Evolutionary conservation across 2,329 filamentous ascomycete species (phyloP).

Genomic region (Gyromitra esculenta): DNA sequence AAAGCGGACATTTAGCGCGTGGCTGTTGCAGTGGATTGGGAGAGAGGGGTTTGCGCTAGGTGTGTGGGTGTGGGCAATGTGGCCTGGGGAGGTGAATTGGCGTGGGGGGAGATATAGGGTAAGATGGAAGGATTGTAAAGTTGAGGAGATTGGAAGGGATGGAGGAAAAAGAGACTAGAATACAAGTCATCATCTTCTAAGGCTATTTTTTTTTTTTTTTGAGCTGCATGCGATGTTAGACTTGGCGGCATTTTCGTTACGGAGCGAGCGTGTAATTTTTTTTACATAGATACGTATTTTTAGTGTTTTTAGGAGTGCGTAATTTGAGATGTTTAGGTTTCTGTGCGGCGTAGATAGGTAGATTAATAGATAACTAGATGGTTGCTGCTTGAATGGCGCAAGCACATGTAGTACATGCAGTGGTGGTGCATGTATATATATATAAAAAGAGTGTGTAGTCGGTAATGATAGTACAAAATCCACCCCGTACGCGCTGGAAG

Average conservation of each 20-base stretch:
- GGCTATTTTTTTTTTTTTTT: background rate
- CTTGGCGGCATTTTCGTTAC: slow-evolving; percentile 3
- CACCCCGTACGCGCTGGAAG: background rate
- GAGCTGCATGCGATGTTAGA: background rate
- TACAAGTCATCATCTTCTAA: background rate
- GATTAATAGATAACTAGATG: slow-evolving; percentile 4
- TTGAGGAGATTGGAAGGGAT: slow-evolving; percentile 48
- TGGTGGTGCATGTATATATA: background rate
- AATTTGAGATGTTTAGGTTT: background rate
- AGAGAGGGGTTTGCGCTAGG: slow-evolving; percentile 84
- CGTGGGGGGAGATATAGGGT: slow-evolving; percentile 84
- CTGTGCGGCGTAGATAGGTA: slow-evolving; percentile 8
- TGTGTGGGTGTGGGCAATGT: slow-evolving; percentile 89
- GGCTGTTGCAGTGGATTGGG: slow-evolving; percentile 84
- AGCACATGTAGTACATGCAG: background rate
- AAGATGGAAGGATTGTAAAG: slow-evolving; percentile 68
- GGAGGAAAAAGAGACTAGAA: slow-evolving; percentile 49
- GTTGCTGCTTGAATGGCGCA: background rate
- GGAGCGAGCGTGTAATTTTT: background rate
- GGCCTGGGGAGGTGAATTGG: slow-evolving; percentile 90
- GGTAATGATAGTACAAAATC: background rate
- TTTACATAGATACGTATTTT: slow-evolving; percentile 12
- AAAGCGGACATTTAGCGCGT: slow-evolving; percentile 70
- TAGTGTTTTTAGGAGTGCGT: background rate
- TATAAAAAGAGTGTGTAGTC: background rate